Conservation (phyloP, 2,329 filamentous ascomycete genomes). For the Penicillium nordicum region DNA sequence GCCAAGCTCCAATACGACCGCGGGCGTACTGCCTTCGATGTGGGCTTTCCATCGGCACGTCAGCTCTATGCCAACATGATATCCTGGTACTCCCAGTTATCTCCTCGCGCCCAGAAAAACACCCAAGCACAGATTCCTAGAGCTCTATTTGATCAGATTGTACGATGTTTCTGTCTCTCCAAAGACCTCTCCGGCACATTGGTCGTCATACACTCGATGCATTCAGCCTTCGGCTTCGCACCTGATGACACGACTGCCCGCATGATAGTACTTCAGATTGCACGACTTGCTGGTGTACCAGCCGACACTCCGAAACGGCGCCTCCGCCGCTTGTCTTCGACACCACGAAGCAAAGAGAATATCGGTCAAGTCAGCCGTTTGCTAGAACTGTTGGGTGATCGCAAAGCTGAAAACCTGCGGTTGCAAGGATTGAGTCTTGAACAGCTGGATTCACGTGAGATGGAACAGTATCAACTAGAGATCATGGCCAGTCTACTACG, state of each 20-base stretch:
- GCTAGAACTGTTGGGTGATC: conserved; percentile 43
- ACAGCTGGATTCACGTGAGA: conserved; percentile 37
- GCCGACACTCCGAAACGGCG: conserved; percentile 34
- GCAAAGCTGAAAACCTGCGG: conserved; percentile 32
- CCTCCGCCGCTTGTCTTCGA: conserved; percentile 40
- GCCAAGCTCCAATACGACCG: conserved; percentile 49
- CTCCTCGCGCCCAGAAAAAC: conserved; percentile 26
- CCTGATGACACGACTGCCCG: conserved; percentile 49
- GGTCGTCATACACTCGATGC: conserved; percentile 48
- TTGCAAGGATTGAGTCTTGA: conserved; percentile 34
- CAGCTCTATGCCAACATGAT: conserved; percentile 50
- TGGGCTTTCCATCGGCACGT: conserved; percentile 45
- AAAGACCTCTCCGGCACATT: conserved; percentile 50
- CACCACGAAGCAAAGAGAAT: conserved; percentile 44
- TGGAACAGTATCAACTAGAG: conserved; percentile 42
- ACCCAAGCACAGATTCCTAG: conserved; percentile 42
- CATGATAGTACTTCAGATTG: conserved; percentile 49
- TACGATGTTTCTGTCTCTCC: conserved; percentile 50
- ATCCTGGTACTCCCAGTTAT: conserved; percentile 40
- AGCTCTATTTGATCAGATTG: conserved; percentile 52
- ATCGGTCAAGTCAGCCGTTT: conserved; percentile 45
- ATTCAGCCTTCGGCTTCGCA: conserved; percentile 42
- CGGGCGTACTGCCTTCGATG: conserved; percentile 45
- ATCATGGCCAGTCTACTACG: conserved; percentile 42
- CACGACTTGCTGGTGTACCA: conserved; percentile 42